Evolutionary conservation across 208 protist genomes (phyloP).

Genomic region (Trypanosoma platydactyli): DNA sequence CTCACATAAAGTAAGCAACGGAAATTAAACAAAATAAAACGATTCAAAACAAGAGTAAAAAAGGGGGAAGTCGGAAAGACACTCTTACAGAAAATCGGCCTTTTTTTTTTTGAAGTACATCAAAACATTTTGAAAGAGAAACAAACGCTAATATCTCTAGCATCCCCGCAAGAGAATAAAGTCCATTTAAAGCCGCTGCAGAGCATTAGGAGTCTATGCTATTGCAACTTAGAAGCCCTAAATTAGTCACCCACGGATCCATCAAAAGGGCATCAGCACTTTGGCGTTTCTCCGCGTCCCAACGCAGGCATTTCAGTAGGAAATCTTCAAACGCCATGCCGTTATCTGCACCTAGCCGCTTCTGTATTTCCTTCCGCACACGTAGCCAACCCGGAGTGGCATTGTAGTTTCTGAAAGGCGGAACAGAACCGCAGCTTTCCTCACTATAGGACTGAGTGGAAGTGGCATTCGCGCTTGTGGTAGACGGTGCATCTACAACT

Average conservation of each 20-base stretch:
- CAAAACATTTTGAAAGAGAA: not conserved
- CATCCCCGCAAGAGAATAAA: too few species aligned
- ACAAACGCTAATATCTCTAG: not conserved
- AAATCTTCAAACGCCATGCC: constrained; percentile 44
- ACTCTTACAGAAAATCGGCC: not conserved
- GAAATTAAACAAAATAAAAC: not conserved
- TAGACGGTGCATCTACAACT: not conserved
- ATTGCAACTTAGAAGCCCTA: too few species aligned
- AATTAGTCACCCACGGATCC: constrained; percentile 37
- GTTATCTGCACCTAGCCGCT: constrained; percentile 35
- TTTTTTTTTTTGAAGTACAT: not conserved
- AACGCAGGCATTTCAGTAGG: constrained; percentile 47
- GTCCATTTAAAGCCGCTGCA: too few species aligned
- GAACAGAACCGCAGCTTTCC: constrained; percentile 4
- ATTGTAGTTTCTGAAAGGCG: constrained; percentile 28
- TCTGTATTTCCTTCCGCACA: constrained; percentile 32
- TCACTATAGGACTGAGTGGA: too few species aligned
- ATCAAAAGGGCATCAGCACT: constrained; percentile 39
- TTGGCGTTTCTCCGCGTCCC: constrained; percentile 46
- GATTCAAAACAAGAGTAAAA: constrained; percentile 1
- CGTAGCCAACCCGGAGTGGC: constrained; percentile 40
- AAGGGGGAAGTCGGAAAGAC: not conserved
- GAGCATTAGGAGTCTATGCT: too few species aligned
- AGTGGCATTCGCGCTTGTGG: too few species aligned
- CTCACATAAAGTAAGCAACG: not conserved